phyloP scores from a whole-genome alignment of 139 green algal genomes.

The Dunaliella sp. region DNA sequence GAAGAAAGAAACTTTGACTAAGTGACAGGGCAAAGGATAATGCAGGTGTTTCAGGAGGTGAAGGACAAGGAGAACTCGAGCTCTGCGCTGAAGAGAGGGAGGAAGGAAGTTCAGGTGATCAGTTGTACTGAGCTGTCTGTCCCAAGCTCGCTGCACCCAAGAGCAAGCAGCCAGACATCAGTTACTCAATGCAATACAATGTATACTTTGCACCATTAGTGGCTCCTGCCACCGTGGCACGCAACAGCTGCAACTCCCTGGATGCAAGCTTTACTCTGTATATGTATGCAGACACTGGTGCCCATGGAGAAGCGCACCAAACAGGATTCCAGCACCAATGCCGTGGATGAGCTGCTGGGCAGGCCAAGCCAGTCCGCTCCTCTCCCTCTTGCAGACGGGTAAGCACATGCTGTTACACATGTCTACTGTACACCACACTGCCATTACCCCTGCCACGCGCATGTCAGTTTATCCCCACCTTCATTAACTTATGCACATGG shows the following conservation, averaged over 20 bases:
- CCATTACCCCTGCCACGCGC: background rate
- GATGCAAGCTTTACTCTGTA: background rate
- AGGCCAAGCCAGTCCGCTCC: background rate
- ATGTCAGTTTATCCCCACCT: background rate
- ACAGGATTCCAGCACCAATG: background rate
- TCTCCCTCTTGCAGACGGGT: background rate
- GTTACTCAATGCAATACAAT: background rate
- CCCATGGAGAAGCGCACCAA: background rate
- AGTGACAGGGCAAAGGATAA: no score
- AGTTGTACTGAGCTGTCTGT: no score
- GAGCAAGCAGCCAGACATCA: background rate
- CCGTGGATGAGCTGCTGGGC: constrained; percentile 2
- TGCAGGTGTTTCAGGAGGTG: no score
- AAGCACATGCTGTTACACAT: background rate
- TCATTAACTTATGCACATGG: no score
- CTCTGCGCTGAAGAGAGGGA: no score
- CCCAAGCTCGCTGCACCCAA: background rate
- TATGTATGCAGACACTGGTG: background rate
- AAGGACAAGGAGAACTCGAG: no score
- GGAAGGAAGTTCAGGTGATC: no score
- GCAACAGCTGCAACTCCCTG: no score
- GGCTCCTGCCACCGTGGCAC: no score
- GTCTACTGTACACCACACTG: background rate
- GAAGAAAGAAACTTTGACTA: no score
- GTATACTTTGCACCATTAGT: background rate